A percentile compares a stretch with the other conserved stretches of the same genome.
These are phyloP conservation scores for Pseudisothecium myosuroides DNA, from an alignment of 225 moss, liverwort and hornwort genomes.

Conservation along the genomic window DNA sequence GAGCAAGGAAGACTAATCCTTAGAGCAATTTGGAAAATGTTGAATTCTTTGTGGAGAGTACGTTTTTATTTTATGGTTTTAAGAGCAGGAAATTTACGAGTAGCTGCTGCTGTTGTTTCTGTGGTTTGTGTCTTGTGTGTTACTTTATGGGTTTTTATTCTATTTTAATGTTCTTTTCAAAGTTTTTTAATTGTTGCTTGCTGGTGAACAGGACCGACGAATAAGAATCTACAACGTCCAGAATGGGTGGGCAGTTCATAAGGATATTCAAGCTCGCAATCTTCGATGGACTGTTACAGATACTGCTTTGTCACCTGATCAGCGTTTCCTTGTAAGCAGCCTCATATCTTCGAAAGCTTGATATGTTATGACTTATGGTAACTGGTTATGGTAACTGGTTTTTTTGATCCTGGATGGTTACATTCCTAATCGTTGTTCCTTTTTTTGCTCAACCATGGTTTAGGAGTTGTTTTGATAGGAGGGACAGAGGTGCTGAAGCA, in stretches of 20 bases:
- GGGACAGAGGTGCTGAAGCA: not conserved
- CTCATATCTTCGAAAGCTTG: not conserved
- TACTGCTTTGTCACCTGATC: conserved; percentile 83
- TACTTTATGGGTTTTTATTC: too few species aligned
- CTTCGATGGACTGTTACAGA: conserved; percentile 93
- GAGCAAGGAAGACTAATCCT: not conserved
- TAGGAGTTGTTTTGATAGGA: not conserved
- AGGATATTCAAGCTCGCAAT: conserved; percentile 76
- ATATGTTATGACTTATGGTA: not conserved
- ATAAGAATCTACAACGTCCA: conserved; percentile 85
- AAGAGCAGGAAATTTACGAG: not conserved
- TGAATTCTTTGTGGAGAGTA: not conserved
- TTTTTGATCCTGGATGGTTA: not conserved
- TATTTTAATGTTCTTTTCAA: not conserved
- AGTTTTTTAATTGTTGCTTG: not conserved
- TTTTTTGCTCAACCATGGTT: not conserved
- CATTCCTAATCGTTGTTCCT: not conserved
- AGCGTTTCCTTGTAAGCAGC: conserved; percentile 73
- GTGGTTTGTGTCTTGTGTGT: not conserved
- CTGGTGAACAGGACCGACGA: conserved; percentile 43
- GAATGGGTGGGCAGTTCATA: conserved; percentile 64
- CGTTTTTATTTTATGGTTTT: not conserved
- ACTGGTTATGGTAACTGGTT: not conserved
- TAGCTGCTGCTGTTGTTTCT: not conserved
- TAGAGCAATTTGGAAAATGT: not conserved